Conservation (phyloP, 176 grass and related monocot genomes). For the Oryza rufipogon region DNA sequence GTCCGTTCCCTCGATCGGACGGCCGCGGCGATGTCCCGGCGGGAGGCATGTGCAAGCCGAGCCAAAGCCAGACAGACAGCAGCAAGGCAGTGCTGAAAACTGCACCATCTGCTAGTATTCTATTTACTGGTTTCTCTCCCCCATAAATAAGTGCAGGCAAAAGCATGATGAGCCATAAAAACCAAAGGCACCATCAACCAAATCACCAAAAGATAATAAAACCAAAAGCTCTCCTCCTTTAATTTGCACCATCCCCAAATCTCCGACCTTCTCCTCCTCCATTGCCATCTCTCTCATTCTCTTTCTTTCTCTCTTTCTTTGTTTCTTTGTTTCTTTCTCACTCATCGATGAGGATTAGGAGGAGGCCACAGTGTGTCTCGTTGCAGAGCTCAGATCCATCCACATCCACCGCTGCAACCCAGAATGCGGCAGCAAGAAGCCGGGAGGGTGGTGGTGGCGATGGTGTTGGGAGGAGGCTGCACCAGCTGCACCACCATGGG, state of each 20-base stretch:
- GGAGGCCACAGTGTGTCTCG: conserved; percentile 54
- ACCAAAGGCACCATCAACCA: background rate
- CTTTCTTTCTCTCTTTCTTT: conserved; percentile 20
- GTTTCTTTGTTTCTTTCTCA: conserved; percentile 28
- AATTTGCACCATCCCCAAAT: conserved; percentile 76
- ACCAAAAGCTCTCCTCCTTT: conserved; percentile 55
- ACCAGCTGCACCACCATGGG: conserved; percentile 32
- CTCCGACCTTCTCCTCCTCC: conserved; percentile 30
- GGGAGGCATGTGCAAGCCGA: conserved; percentile 38
- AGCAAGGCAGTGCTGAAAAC: conserved; percentile 46
- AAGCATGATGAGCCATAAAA: conserved; percentile 42
- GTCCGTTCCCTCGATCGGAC: background rate
- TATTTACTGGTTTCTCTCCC: conserved; percentile 30
- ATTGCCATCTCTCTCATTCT: background rate
- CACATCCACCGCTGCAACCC: conserved; percentile 39
- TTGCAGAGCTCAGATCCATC: conserved; percentile 60
- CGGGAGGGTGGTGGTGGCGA: conserved; percentile 5
- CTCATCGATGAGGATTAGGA: conserved; percentile 86
- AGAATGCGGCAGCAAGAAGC: conserved; percentile 31
- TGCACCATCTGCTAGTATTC: conserved; percentile 58
- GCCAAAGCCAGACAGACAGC: conserved; percentile 44
- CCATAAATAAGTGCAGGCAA: conserved; percentile 42
- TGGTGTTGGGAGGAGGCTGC: background rate
- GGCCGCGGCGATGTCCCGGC: background rate
- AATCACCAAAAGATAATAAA: background rate